A percentile compares a stretch with the other conserved stretches of the same genome.
Evolutionary conservation across 2,329 filamentous ascomycete genomes (phyloP).

Genomic region (Exutisphaerella laricina): DNA sequence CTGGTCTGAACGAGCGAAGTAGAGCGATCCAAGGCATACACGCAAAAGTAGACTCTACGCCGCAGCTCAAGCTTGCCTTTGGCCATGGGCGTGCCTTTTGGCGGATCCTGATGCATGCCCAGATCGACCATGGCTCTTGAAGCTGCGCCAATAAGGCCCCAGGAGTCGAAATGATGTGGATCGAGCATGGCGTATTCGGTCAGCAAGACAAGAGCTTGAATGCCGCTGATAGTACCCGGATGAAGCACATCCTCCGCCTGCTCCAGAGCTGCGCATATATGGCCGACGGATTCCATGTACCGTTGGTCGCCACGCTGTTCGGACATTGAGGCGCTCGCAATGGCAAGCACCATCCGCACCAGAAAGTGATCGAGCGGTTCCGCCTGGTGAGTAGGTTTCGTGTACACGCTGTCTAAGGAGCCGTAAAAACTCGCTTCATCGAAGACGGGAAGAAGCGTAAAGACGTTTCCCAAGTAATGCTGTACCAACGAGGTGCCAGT

Average conservation of each 20-base stretch:
- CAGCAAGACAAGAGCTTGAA: conserved; percentile 79
- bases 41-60: conserved; percentile 80
- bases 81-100: conserved; percentile 61
- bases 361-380: conserved; percentile 72
- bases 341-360: conserved; percentile 82
- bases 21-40: conserved; percentile 83
- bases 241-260: conserved; percentile 77
- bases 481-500: conserved; percentile 65
- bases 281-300: conserved; percentile 55
- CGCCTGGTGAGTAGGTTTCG: conserved; percentile 58
- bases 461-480: conserved; percentile 79
- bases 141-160: conserved; percentile 88
- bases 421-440: conserved; percentile 71
- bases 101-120: conserved; percentile 87
- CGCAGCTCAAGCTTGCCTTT: conserved; percentile 68
- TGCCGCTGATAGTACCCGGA: conserved; percentile 76
- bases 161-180: conserved; percentile 85
- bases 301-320: conserved; percentile 58
- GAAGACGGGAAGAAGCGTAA: conserved; percentile 74
- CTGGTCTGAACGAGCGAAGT: conserved; percentile 84
- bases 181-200: conserved; percentile 88
- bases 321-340: conserved; percentile 70
- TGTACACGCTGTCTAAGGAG: conserved; percentile 76
- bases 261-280: conserved; percentile 62
- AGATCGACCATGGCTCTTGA: conserved; percentile 82